Base-by-base conservation (phyloP, 495 filamentous ascomycete genomes). In the Cudoniella acicularis region DNA sequence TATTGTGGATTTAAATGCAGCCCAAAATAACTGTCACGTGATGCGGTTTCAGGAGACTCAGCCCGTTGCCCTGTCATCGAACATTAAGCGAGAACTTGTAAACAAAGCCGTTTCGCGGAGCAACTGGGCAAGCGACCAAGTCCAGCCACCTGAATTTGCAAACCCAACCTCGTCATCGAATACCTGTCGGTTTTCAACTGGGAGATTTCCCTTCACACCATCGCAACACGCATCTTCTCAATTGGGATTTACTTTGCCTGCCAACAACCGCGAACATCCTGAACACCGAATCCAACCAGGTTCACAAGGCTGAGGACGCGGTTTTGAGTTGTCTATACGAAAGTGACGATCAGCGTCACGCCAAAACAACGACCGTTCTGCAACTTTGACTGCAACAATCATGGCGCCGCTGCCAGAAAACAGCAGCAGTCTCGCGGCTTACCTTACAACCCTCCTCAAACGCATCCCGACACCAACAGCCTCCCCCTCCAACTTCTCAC, bases 341-440 rank as follows among this genome's bases (percentile, higher is more conserved):
- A 9, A 52, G 60, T 59, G 56, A 59, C 56, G 42, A 48, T 24
- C 30, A 30, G 8, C 61, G 61, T 59, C 50, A 63, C 50, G 45
- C 10, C 3, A 3, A 21, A 45, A 3, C 4, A 54, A 45, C 11
- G 27, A 10, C 52, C 13, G 25, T 24, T 17, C 23, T 22, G 30
- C 52, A n/a, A 41, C 13, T n/a, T 45, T 45, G 13, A 42, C 18
- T 20, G 16, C 17, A 26, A 2, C 41, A 30, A 55, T 24, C 27
- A 67, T 67, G 64, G 64, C 64, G 11, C 65, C 65, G 26, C 40
- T 65, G 17, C 54, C 59, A 16, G 48, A 36, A 36, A 13, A 57
- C 2, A 4, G 27, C 17, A n/a, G 23, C 3, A 24, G 8, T n/a
- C 24, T 67, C 26, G 22, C 17, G 17, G 41, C 54, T 22, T 56